Evolutionary conservation across 2,329 filamentous ascomycete genomes (phyloP), one percentile per base, ranked within the genome.

Genomic region (Alternaria panax): DNA sequence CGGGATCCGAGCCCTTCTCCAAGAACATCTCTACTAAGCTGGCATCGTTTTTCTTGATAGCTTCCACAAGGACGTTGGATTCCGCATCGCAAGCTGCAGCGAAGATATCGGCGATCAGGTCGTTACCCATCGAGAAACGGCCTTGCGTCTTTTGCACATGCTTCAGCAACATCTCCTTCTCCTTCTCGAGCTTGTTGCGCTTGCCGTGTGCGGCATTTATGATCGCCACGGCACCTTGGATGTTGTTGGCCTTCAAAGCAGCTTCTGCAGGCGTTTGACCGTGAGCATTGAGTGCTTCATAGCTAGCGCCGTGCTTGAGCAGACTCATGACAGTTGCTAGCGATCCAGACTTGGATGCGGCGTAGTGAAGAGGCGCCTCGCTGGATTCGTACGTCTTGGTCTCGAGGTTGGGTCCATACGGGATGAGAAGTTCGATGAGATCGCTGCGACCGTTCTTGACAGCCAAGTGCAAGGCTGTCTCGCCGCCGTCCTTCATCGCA

Each of bases 311-410:
- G 20, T 59, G 53, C 27, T 67, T 74, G 36, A 76, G 67, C 25
- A 76, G 48, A 8, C 60, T 57, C 25, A 66, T 64, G 3, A 74
- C 68, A 12, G 60, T 55, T 16, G 70, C 68, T 20, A 72, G 55
- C 2, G 66, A 69, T 47, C 64, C 65, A 4, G 66, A 59, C 24
- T 65, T 70, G 14, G 67, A 65, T 22, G 73, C 74, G 25, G 73
- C 74, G 38, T 76, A 76, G 55, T 76, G 74, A 5, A 77, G 67
- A 30, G 69, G 59, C 47, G 75, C 76, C 42, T 75, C 74, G n/a
- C 67, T 59, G 6, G 66, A 69, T 14, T 59, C 24, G 9, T 57
- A 30, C 1, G 75, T 75, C 51, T 60, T 66, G 16, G 50, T 55
- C 36, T 71, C 67, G 12, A 75, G 56, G 30, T 72, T 54, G 8